A percentile compares a stretch with the other conserved stretches of the same genome.
These are phyloP conservation scores for Claviceps humidiphila DNA, from an alignment of 2,329 filamentous ascomycete species.

Conservation along the genomic window DNA sequence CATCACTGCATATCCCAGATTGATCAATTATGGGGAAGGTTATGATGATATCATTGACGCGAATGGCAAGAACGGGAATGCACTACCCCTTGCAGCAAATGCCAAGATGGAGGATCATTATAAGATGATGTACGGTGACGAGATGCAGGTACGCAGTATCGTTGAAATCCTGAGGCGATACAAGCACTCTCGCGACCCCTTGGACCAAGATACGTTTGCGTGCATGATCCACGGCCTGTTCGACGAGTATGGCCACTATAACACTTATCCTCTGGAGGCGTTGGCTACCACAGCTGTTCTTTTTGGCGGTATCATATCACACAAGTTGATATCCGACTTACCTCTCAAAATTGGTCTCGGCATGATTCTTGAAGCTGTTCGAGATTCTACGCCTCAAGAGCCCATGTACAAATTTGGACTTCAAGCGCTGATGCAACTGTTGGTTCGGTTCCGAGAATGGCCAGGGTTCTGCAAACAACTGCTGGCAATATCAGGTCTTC, in stretches of 20 bases:
- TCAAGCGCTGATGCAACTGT: slow-evolving; percentile 83
- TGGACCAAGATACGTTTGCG: slow-evolving; percentile 88
- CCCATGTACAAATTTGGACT: slow-evolving; percentile 98
- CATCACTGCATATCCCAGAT: slow-evolving; percentile 79
- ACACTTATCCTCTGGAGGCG: slow-evolving; percentile 91
- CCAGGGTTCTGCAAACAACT: slow-evolving; percentile 86
- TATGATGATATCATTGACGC: slow-evolving; percentile 83
- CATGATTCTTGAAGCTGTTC: slow-evolving; percentile 94
- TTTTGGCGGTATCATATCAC: slow-evolving; percentile 92
- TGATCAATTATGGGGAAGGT: slow-evolving; percentile 93
- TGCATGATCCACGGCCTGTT: slow-evolving; percentile 98
- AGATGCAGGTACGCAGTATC: slow-evolving; percentile 74
- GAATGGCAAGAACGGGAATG: slow-evolving; percentile 72
- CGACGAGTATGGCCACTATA: slow-evolving; percentile 92
- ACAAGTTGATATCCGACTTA: slow-evolving; percentile 78
- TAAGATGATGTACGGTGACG: slow-evolving; percentile 92
- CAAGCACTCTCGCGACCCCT: slow-evolving; percentile 71
- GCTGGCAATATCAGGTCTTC: slow-evolving; percentile 66
- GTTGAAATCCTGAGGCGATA: slow-evolving; percentile 74
- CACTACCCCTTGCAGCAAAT: slow-evolving; percentile 65
- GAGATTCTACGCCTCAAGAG: slow-evolving; percentile 68
- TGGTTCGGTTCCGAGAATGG: slow-evolving; percentile 78
- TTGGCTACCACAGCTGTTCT: slow-evolving; percentile 90
- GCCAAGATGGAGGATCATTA: slow-evolving; percentile 95
- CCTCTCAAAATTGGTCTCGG: slow-evolving; percentile 87